A percentile compares a stretch with the other conserved stretches of the same genome.
Conservation (phyloP, 1,284 basidiomycete species). For the Ceratobasidium theobromae region DNA sequence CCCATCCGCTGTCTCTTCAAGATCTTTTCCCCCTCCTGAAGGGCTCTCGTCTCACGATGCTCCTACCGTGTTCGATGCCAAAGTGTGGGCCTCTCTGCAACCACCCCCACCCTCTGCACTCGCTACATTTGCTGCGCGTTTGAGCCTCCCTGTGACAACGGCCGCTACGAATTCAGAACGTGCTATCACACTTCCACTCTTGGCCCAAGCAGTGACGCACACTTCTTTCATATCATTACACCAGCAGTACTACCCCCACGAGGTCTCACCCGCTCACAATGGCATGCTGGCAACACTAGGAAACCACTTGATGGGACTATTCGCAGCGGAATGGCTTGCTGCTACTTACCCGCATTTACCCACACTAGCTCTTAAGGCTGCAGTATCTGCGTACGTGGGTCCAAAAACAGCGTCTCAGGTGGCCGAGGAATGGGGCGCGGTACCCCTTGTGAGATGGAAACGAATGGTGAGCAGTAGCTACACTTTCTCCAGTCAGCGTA, state of each 20-base stretch:
- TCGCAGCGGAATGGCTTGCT: conserved; percentile 84
- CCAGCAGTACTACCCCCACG: conserved; percentile 55
- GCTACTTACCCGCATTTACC: conserved; percentile 89
- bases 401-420: conserved; percentile 80
- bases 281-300: conserved; percentile 79
- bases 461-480: conserved; percentile 53
- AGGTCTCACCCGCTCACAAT: conserved; percentile 64
- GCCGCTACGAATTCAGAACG: conserved; percentile 18
- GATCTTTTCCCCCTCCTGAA: conserved; percentile 35
- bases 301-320: conserved; percentile 88
- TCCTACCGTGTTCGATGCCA: conserved; percentile 42
- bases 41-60: conserved; percentile 23
- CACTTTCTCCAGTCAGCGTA: conserved; percentile 14
- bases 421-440: conserved; percentile 77
- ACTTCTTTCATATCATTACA: conserved; percentile 66
- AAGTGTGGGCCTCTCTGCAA: conserved; percentile 69
- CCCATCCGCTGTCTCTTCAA: conserved; percentile 25
- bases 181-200: conserved; percentile 31
- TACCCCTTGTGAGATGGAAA: conserved; percentile 68
- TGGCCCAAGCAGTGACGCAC: conserved; percentile 73
- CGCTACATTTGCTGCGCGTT: conserved; percentile 70
- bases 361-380: conserved; percentile 85
- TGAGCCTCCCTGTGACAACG: conserved; percentile 59
- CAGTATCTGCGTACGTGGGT: conserved; percentile 89
- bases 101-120: conserved; percentile 72